Conservation (phyloP, 2,329 filamentous ascomycete genomes). For the Colletotrichum tabaci region DNA sequence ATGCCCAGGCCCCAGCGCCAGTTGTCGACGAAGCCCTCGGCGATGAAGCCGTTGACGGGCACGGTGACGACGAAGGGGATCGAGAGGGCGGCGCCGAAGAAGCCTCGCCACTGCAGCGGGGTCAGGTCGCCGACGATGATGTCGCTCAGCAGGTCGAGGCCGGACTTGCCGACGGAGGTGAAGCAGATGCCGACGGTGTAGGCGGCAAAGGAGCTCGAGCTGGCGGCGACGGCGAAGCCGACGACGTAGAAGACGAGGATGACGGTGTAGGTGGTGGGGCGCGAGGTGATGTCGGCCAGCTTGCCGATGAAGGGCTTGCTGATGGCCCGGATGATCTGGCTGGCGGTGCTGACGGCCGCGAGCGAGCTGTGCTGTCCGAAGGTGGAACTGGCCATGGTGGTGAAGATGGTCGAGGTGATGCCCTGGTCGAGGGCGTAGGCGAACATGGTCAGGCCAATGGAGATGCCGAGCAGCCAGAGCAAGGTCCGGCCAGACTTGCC, state of each 20-base stretch:
- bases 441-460: too few relatives aligned
- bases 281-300: slow-evolving; percentile 55
- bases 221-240: slow-evolving; percentile 53
- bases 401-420: too few relatives aligned
- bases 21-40: slow-evolving; percentile 53
- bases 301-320: slow-evolving; percentile 58
- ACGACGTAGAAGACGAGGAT: slow-evolving; percentile 56
- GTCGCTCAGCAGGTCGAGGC: slow-evolving; percentile 54
- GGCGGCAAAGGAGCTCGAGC: slow-evolving; percentile 49
- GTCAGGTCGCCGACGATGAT: slow-evolving; percentile 56
- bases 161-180: slow-evolving; percentile 55
- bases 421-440: too few relatives aligned
- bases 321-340: slow-evolving; percentile 55
- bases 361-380: slow-evolving; percentile 49
- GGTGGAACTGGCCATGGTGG: too few relatives aligned
- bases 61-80: slow-evolving; percentile 55
- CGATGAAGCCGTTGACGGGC: slow-evolving; percentile 59
- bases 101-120: slow-evolving; percentile 55
- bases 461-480: too few relatives aligned
- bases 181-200: slow-evolving; percentile 56
- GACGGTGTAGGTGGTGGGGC: slow-evolving; percentile 56
- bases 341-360: slow-evolving; percentile 51
- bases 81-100: slow-evolving; percentile 50
- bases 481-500: too few relatives aligned
- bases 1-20: slow-evolving; percentile 77